These are phyloP conservation scores for Myrica gale DNA, from an alignment of 306 rosid species.

Conservation along the genomic window DNA sequence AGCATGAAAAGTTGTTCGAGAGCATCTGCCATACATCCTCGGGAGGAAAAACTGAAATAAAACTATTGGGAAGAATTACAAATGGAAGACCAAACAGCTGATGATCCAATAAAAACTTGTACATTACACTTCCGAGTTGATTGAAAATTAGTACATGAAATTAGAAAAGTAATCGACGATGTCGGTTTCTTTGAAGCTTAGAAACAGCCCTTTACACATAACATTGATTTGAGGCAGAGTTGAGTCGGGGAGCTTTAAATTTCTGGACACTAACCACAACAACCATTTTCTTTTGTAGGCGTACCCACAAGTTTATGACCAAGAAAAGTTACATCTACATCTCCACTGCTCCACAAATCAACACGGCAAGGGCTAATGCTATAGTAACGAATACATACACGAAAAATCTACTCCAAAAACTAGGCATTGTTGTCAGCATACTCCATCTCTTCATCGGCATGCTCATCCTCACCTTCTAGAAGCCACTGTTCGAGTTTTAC, in stretches of 20 bases:
- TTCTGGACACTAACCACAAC: neutral
- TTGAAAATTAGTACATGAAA: neutral
- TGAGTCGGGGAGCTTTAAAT: neutral
- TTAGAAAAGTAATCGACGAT: neutral
- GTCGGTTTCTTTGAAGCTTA: neutral
- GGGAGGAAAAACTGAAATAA: neutral
- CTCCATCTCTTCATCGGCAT: conserved; percentile 62
- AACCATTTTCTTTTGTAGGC: no score
- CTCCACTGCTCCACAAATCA: neutral
- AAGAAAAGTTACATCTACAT: neutral
- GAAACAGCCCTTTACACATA: neutral
- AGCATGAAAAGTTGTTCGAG: neutral
- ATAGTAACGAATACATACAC: conserved; percentile 12
- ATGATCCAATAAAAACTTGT: neutral
- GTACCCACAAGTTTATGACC: neutral
- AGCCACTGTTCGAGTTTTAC: conserved; percentile 85
- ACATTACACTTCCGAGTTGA: neutral
- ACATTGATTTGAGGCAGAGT: neutral
- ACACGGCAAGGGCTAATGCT: conserved; percentile 18
- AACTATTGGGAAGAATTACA: neutral
- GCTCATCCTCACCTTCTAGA: conserved; percentile 55
- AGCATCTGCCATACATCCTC: no score
- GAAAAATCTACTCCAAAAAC: conserved; percentile 28
- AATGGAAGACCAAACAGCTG: neutral
- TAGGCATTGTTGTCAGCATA: conserved; percentile 58